phyloP scores from a whole-genome alignment of 176 grass and related monocot species.

The Ensete glaucum region DNA sequence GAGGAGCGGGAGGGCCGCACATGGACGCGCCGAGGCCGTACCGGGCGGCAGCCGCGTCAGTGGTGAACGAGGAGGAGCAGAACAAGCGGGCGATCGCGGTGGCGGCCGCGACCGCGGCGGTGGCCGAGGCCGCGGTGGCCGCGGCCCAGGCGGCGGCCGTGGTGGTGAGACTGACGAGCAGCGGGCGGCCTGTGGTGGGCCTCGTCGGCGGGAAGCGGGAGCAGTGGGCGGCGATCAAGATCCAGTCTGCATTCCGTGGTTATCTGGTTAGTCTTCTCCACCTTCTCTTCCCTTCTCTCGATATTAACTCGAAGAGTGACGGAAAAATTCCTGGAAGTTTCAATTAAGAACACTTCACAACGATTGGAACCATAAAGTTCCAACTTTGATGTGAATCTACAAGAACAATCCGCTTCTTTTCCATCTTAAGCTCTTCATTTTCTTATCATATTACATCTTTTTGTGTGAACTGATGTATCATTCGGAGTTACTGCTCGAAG shows the following conservation, averaged over 20 bases:
- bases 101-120: conserved; percentile 71
- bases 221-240: conserved; percentile 61
- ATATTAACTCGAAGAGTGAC: background rate
- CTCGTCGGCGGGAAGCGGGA: conserved; percentile 28
- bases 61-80: conserved; percentile 43
- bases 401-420: background rate
- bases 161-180: conserved; percentile 69
- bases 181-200: conserved; percentile 27
- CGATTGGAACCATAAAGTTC: background rate
- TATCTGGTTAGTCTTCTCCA: conserved; percentile 50
- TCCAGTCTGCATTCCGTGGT: conserved; percentile 79
- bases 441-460: background rate
- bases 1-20: conserved; percentile 24
- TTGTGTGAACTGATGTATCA: background rate
- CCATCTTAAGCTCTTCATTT: background rate
- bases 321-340: background rate
- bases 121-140: conserved; percentile 74
- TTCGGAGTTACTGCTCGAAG: background rate
- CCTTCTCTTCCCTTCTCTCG: conserved; percentile 2
- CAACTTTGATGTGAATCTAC: background rate
- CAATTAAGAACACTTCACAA: background rate
- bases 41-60: background rate
- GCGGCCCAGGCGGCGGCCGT: conserved; percentile 73
- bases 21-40: conserved; percentile 20
- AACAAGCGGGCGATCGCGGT: conserved; percentile 89